Percentiles rank a stretch among this genome's conserved stretches.
Evolutionary conservation across 1,139 yeast genomes (phyloP).

Genomic region (Sugiyamaella neomexicana): DNA sequence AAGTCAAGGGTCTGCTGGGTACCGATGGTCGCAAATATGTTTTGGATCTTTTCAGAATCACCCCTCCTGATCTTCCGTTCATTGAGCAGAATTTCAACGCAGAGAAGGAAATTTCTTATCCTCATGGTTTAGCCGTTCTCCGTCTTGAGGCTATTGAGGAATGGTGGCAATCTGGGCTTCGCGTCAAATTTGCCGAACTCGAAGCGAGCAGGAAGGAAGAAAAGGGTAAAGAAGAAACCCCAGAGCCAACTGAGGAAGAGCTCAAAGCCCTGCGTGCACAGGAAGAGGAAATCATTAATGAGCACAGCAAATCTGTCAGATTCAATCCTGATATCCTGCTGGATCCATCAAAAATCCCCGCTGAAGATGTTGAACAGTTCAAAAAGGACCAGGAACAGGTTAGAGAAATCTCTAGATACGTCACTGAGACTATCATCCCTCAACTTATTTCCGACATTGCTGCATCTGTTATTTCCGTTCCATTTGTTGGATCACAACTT

Average conservation of each 20-base stretch:
- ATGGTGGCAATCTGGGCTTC: conserved; percentile 79
- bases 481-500: conserved; percentile 80
- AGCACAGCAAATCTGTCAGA: conserved; percentile 57
- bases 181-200: conserved; percentile 46
- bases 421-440: conserved; percentile 60
- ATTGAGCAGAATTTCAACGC: conserved; percentile 50
- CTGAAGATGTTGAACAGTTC: conserved; percentile 45
- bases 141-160: conserved; percentile 88
- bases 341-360: conserved; percentile 39
- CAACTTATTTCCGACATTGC: conserved; percentile 59
- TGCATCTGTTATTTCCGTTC: conserved; percentile 55
- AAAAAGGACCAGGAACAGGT: conserved; percentile 61
- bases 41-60: conserved; percentile 77
- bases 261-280: conserved; percentile 28
- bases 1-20: conserved; percentile 83
- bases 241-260: conserved; percentile 41
- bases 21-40: conserved; percentile 82
- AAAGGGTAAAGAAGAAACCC: conserved; percentile 48
- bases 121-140: conserved; percentile 74
- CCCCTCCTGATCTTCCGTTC: conserved; percentile 82
- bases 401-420: conserved; percentile 64
- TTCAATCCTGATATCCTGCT: conserved; percentile 82
- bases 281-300: conserved; percentile 46
- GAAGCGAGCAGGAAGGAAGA: conserved; percentile 30
- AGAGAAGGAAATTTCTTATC: conserved; percentile 54